Evolutionary conservation across 1,284 basidiomycete species (phyloP), one percentile per base, ranked within the genome.

Genomic region (Papiliotrema nemorosa): DNA sequence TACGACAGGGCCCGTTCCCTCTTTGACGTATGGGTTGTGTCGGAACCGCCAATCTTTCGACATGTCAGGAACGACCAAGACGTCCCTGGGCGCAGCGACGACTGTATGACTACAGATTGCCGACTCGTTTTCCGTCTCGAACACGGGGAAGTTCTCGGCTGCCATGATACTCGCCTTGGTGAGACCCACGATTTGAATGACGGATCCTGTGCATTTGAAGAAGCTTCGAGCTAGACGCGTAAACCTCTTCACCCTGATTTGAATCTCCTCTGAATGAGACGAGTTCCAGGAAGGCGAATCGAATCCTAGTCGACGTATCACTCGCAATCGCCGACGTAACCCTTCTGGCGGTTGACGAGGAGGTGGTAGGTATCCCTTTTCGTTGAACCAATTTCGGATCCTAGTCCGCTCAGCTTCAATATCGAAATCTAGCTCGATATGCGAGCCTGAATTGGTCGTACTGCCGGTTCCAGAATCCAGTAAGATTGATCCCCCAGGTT

Each of bases 51-150:
- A 67, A 46, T 67, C 65, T 20, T 51, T 45, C 22, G 49, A 44
- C 3, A 56, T 53, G 44, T 67, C 56, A 2, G 49, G 44, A 0
- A 67, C 50, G 2, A 63, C 46, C 51, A 67, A 52, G 31, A 62
- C 64, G 22, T 42, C 24, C n/a, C 51, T 45, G 3, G 47, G 49
- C 12, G 47, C 22, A n/a, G 50, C 51, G 13, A 67, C 56, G 27
- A 69, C 54, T 9, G 62, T 60, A 47, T 71, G 69, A 18, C 53
- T 60, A 47, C 67, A 69, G 18, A 71, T 53, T 3, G 62, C 57
- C 22, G 57, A 44, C 26, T 68, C 64, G 40, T 62, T 45, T 9
- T 63, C 57, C 5, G 50, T 50, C 41, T 55, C 45, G 63, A 57
- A 6, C 60, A 64, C 5, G 61, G 52, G 41, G 63, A 67, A n/a